Percentiles rank a stretch among this genome's conserved stretches.
Conservation (phyloP, 2,329 filamentous ascomycete genomes). For the Thielaviopsis cerberus region DNA sequence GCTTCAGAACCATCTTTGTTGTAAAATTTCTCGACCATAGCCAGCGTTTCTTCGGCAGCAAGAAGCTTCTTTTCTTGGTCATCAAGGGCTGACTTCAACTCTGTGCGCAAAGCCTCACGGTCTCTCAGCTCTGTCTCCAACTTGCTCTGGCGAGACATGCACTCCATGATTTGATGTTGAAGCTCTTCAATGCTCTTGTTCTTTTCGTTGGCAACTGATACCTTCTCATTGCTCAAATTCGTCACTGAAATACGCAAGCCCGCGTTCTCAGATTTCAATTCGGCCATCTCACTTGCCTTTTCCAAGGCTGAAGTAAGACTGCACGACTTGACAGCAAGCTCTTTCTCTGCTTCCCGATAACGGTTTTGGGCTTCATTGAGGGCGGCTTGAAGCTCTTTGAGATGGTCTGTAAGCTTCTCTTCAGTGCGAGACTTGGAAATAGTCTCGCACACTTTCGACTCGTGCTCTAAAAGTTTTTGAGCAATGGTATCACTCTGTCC, state of each 20-base stretch:
- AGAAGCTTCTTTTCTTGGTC: constrained; percentile 1
- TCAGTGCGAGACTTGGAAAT: background rate
- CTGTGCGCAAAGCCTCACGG: constrained; percentile 1
- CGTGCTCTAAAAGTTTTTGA: background rate
- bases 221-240: background rate
- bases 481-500: background rate
- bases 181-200: background rate
- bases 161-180: constrained; percentile 2
- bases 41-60: background rate
- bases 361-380: constrained; percentile 1
- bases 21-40: background rate
- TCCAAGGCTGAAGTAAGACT: constrained; percentile 2
- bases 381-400: constrained; percentile 4
- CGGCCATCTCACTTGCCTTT: background rate
- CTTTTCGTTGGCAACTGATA: background rate
- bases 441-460: background rate
- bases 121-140: constrained; percentile 4
- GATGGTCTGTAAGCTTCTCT: background rate
- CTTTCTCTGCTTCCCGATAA: constrained; percentile 1
- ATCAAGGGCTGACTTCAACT: background rate
- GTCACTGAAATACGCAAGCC: constrained; percentile 1
- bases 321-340: constrained; percentile 2
- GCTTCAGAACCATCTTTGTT: background rate
- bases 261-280: constrained; percentile 3
- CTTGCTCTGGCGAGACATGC: background rate